These are phyloP conservation scores for Ophiosphaerella korrae DNA, from an alignment of 2,329 filamentous ascomycete genomes.

Conservation along the genomic window DNA sequence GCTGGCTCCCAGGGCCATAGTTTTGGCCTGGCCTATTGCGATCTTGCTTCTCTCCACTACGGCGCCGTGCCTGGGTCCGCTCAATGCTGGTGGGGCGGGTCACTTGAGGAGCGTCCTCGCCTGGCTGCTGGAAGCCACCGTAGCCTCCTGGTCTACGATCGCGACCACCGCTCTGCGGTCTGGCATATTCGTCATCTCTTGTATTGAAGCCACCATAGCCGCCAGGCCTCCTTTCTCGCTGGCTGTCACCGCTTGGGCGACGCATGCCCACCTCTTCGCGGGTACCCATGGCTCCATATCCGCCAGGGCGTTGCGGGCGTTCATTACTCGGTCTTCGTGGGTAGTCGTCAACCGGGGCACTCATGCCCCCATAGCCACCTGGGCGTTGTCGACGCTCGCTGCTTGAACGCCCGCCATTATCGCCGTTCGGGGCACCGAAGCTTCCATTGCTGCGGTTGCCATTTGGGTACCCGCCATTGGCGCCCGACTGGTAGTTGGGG, in stretches of 20 bases:
- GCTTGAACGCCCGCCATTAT: conserved; percentile 25
- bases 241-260: conserved; percentile 29
- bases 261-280: conserved; percentile 9
- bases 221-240: conserved; percentile 28
- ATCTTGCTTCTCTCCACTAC: conserved; percentile 46
- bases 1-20: conserved; percentile 48
- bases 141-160: conserved; percentile 47
- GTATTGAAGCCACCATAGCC: conserved; percentile 38
- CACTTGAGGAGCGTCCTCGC: conserved; percentile 36
- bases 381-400: conserved; percentile 40
- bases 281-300: conserved; percentile 16
- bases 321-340: conserved; percentile 24
- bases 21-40: conserved; percentile 37
- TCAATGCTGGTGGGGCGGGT: conserved; percentile 49
- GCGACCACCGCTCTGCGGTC: conserved; percentile 30
- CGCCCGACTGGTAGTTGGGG: conserved; percentile 38
- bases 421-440: conserved; percentile 23
- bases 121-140: conserved; percentile 35
- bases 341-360: conserved; percentile 21
- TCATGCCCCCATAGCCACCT: conserved; percentile 35
- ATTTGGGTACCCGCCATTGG: conserved; percentile 48
- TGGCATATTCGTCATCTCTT: conserved; percentile 26
- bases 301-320: conserved; percentile 13
- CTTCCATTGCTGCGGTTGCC: conserved; percentile 24
- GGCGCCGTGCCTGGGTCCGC: conserved; percentile 47